Evolutionary conservation across 306 rosid genomes (phyloP), one percentile per base, ranked within the genome.

Genomic region (Hippophae gyantsensis): DNA sequence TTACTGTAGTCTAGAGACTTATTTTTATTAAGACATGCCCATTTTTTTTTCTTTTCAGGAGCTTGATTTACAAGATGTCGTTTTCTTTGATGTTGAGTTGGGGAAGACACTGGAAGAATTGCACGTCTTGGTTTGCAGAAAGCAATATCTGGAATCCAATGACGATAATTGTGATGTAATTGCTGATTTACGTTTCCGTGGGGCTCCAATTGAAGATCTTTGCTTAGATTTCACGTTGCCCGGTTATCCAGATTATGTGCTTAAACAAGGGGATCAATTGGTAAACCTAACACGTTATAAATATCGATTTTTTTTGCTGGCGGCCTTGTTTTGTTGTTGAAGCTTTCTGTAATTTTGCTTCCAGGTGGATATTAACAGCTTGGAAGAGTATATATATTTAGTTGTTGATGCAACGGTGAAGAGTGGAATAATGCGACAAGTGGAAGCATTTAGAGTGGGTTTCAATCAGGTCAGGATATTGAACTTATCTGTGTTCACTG

Each of bases 21-120:
- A 14, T 50, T 56, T 12, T 49, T 60, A 67, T 42, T 7, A 12
- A 10, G 68, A 62, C 41, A 58, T 54, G 69, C 13, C 54, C 14
- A 40, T 52, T 54, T 14, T 25, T 8, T 18, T 52, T 46, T 42
- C 61, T 45, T 69, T 72, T 66, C 83, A 93, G 99, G 99, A 93
- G 52, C 99, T 93, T 79, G 99, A 93, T 86, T 76, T 93, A 77
- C 87, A 93, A 48, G 99, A 88, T 77, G 70, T 93, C 71, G 84
- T 89, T 73, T 75, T 80, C 64, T 75, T 86, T 65, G 99, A 93
- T 58, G 72, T 89, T 8, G 99, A 93, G 63, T 80, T 89, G 64
- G 97, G 97, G 72, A 93, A 86, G 86, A 84, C 83, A 71, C 72
- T 89, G 82, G 84, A 76, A 77, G 99, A 93, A 78, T 71, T 89